phyloP scores from a whole-genome alignment of 78 protist genomes.

The slime mould (Dictyostelium discoideum) region dicty_2.7 NC_007091.3:221501-222000 shows the following conservation, averaged over 20 bases:
- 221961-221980: neutral
- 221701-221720: neutral
- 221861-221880: neutral
- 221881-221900: neutral
- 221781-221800: neutral
- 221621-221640: too few relatives aligned
- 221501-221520: neutral
- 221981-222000: neutral
- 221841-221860: neutral
- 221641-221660: too few relatives aligned
- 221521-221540: neutral
- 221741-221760: neutral
- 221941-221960: neutral
- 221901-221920: neutral
- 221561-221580: neutral
- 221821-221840: neutral
- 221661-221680: neutral
- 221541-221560: neutral
- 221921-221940: neutral
- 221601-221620: neutral
- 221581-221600: neutral
- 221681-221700: neutral
- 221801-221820: neutral
- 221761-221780: neutral
- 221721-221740: neutral